Base-by-base conservation (phyloP, 2,329 filamentous ascomycete species). In the Colletotrichum abscissum region DNA sequence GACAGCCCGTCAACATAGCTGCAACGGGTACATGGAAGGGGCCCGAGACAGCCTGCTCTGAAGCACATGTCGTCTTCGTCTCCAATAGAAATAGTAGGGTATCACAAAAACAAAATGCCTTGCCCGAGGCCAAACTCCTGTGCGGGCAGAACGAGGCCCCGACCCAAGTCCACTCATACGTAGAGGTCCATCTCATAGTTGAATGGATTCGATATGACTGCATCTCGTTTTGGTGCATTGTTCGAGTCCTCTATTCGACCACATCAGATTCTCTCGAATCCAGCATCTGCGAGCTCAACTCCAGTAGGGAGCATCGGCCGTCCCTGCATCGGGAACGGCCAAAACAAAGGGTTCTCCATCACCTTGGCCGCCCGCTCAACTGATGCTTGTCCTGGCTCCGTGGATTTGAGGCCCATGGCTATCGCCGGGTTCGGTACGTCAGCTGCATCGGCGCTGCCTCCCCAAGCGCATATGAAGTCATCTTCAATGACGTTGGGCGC, bases 271-370 rank as follows among this genome's bases (percentile, higher is more conserved):
- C 85, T 72, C 28, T 82, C 83, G 76, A 91, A 91, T 0, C 89
- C 89, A 2, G 88, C 87, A 35, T 87, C 84, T 75, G 86, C 82
- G 65, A 91, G 76, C 63, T 85, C 82, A 35, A 82, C 77, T 0
- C 88, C 87, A 0, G 79, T 82, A 0, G 87, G 85, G 33, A 91
- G 75, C 70, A 90, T 87, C 3, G 89, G 88, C 26, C 88, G 83
- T 0, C 89, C 89, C 75, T 90, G 89, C 87, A 90, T 87, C 0
- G 89, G 89, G 73, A 90, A 91, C 0, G 89, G 88, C 89, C 89
- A 91, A 76, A 90, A 90, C 2, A 90, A 80, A 22, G 88, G 88
- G 67, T 90, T 90, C 72, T 88, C 86, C 74, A 86, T 79, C 24
- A 77, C 80, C 26, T 84, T 84, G 0, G 82, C 82, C 49, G 77